A percentile compares a stretch with the other conserved stretches of the same genome.
Evolutionary conservation across 805 yeast genomes (phyloP).

Genomic region (Nakazawaea wickerhamii): DNA sequence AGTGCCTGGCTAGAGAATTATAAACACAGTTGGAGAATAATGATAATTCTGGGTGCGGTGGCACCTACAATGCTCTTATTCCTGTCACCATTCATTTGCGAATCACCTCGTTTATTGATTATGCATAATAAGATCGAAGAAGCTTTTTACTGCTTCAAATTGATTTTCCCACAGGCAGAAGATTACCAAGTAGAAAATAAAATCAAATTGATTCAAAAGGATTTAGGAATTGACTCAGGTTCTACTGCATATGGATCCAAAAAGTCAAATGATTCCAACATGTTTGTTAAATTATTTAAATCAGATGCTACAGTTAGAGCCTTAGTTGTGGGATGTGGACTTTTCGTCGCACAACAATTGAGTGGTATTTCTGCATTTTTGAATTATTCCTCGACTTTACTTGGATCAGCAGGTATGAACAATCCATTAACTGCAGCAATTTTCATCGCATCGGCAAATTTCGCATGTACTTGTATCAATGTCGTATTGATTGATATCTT

Average conservation of each 20-base stretch:
- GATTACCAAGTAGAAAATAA: slow-evolving; percentile 40
- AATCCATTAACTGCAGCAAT: slow-evolving; percentile 56
- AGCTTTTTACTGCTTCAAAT: slow-evolving; percentile 39
- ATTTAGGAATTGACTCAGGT: slow-evolving; percentile 34
- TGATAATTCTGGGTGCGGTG: slow-evolving; percentile 32
- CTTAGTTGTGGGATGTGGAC: slow-evolving; percentile 41
- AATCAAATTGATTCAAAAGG: slow-evolving; percentile 42
- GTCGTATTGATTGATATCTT: slow-evolving; percentile 42
- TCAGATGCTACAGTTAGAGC: slow-evolving; percentile 35
- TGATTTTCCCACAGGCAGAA: slow-evolving; percentile 37
- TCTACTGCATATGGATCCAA: slow-evolving; percentile 27
- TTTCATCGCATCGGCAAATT: slow-evolving; percentile 49
- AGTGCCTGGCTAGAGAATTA: slow-evolving; percentile 28
- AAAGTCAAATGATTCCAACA: background rate
- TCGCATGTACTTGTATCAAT: slow-evolving; percentile 49
- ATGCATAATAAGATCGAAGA: slow-evolving; percentile 24
- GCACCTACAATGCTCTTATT: slow-evolving; percentile 36
- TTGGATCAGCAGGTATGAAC: slow-evolving; percentile 42
- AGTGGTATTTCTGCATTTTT: slow-evolving; percentile 61
- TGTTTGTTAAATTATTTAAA: slow-evolving; percentile 27
- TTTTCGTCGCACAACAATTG: slow-evolving; percentile 53
- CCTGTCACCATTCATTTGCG: slow-evolving; percentile 40
- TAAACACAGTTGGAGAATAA: slow-evolving; percentile 32
- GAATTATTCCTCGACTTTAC: slow-evolving; percentile 56
- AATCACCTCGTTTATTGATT: slow-evolving; percentile 42